These are phyloP conservation scores for Plasmopara halstedii DNA, from an alignment of 352 stramenopile species.

Conservation along the genomic window DNA sequence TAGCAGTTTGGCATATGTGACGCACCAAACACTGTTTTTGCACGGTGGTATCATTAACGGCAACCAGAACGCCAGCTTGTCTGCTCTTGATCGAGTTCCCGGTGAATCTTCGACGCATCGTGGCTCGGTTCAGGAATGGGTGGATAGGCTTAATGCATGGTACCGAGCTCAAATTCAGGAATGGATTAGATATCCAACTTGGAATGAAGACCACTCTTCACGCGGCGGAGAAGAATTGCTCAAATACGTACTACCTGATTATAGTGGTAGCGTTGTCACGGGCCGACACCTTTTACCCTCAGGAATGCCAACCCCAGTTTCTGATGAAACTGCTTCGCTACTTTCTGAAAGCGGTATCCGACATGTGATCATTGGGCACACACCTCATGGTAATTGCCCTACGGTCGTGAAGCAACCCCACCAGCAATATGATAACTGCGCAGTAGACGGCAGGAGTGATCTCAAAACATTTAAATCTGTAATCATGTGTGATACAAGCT, in stretches of 20 bases:
- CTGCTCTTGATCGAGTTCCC: conserved; percentile 73
- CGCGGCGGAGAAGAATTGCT: conserved; percentile 64
- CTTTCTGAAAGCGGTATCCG: conserved; percentile 71
- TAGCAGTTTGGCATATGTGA: conserved; percentile 69
- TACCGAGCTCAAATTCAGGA: conserved; percentile 64
- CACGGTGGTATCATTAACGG: conserved; percentile 83
- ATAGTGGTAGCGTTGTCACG: conserved; percentile 65
- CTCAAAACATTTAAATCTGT: conserved; percentile 58
- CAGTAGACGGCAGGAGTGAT: conserved; percentile 2
- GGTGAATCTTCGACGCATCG: conserved; percentile 22
- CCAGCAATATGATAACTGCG: conserved; percentile 6
- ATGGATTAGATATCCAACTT: conserved; percentile 76
- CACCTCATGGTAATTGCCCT: conserved; percentile 87
- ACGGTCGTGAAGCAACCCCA: conserved; percentile 67
- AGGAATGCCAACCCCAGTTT: conserved; percentile 66
- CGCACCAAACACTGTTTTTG: conserved; percentile 88
- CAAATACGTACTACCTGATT: conserved; percentile 59
- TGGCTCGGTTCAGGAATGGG: conserved; percentile 43
- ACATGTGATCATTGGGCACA: conserved; percentile 88
- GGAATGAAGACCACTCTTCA: conserved; percentile 40
- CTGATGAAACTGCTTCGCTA: conserved; percentile 31
- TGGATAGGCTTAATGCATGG: conserved; percentile 76
- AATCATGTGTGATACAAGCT: conserved; percentile 91
- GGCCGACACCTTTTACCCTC: conserved; percentile 55
- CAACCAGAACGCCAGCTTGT: conserved; percentile 24